These are phyloP conservation scores for Lizonia empirigonia DNA, from an alignment of 2,329 filamentous ascomycete species.

Conservation along the genomic window DNA sequence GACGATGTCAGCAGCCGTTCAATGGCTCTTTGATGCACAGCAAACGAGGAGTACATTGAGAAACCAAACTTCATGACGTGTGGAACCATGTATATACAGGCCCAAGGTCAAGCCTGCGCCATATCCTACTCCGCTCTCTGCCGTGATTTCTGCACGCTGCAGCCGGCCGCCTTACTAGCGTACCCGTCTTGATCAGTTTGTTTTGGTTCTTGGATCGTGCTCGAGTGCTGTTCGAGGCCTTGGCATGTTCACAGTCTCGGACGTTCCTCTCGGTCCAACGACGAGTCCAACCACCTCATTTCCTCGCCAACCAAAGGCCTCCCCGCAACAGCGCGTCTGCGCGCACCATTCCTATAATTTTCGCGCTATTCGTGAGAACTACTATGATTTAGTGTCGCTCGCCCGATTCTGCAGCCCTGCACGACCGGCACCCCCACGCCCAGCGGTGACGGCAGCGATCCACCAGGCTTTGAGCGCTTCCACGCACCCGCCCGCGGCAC, in stretches of 20 bases:
- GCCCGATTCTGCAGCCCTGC: slow-evolving; percentile 22
- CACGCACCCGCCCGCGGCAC: background rate
- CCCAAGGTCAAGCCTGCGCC: background rate
- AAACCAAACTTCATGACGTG: background rate
- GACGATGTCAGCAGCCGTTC: slow-evolving; percentile 2
- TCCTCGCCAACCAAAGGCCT: slow-evolving; percentile 17
- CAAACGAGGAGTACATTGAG: slow-evolving; percentile 18
- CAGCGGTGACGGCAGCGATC: slow-evolving; percentile 29
- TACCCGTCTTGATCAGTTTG: slow-evolving; percentile 19
- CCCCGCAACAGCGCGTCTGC: slow-evolving; percentile 34
- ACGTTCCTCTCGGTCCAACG: slow-evolving; percentile 14
- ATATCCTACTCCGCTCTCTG: background rate
- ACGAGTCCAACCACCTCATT: slow-evolving; percentile 44
- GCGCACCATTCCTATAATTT: slow-evolving; percentile 24
- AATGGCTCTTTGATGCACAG: slow-evolving; percentile 12
- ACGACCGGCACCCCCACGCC: slow-evolving; percentile 20
- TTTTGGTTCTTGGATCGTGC: slow-evolving; percentile 28
- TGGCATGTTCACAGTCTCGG: slow-evolving; percentile 21
- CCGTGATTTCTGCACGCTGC: slow-evolving; percentile 6
- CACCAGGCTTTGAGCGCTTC: slow-evolving; percentile 6
- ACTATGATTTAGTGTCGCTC: slow-evolving; percentile 33
- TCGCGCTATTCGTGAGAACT: slow-evolving; percentile 21
- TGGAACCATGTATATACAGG: background rate
- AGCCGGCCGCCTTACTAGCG: slow-evolving; percentile 9
- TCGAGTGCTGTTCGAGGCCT: slow-evolving; percentile 24